These are phyloP conservation scores for Coemansia sp. DNA, from an alignment of 192 early-diverging fungal genomes.

Conservation along the genomic window DNA sequence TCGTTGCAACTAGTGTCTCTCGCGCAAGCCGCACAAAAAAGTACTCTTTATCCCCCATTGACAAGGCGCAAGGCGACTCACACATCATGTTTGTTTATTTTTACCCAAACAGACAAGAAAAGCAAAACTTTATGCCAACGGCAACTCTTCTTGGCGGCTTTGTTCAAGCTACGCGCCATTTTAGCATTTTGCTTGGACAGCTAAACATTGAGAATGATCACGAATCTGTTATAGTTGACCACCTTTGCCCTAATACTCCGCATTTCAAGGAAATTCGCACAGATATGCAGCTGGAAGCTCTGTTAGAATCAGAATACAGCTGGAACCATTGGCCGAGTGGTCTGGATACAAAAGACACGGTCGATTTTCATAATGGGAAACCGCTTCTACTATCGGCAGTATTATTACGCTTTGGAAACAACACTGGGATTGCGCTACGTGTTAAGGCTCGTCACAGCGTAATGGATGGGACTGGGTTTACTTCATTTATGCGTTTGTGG, in stretches of 20 bases:
- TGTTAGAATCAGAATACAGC: neutral
- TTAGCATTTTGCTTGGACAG: slow-evolving; percentile 17
- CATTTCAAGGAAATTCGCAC: slow-evolving; percentile 7
- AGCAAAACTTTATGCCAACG: slow-evolving; percentile 13
- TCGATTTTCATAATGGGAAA: slow-evolving; percentile 2
- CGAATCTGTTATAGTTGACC: neutral
- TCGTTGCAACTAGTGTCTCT: neutral
- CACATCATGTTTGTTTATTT: slow-evolving; percentile 30
- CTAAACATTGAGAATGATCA: neutral
- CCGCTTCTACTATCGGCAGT: slow-evolving; percentile 10
- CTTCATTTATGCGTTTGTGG: slow-evolving; percentile 21
- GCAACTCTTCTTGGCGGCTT: slow-evolving; percentile 10
- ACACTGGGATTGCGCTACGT: slow-evolving; percentile 17
- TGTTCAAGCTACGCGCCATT: neutral
- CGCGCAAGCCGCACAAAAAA: neutral
- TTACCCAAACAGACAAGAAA: slow-evolving; percentile 8
- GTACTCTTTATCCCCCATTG: slow-evolving; percentile 16
- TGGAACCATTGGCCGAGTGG: slow-evolving; percentile 17
- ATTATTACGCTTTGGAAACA: slow-evolving; percentile 12
- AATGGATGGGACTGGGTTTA: slow-evolving; percentile 20
- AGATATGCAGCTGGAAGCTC: slow-evolving; percentile 4
- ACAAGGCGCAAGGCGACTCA: slow-evolving; percentile 18
- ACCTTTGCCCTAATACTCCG: neutral
- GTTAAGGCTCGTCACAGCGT: slow-evolving; percentile 18
- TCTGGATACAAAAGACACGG: slow-evolving; percentile 11